These are phyloP conservation scores for Trametopsis cervina DNA, from an alignment of 768 basidiomycete genomes.

Conservation along the genomic window DNA sequence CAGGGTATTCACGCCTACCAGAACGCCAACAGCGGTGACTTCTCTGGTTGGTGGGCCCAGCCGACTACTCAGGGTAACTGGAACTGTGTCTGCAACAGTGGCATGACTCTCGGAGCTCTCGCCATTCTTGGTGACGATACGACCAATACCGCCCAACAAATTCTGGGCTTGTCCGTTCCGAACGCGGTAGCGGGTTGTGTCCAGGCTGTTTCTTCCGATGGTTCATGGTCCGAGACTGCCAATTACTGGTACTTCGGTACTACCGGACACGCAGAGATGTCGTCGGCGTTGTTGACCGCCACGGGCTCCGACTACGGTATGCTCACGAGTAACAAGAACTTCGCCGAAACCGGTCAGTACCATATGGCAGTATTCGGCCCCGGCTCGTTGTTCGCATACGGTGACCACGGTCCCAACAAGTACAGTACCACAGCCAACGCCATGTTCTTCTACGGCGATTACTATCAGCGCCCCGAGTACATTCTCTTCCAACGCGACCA, in stretches of 20 bases:
- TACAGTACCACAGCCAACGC: slow-evolving; percentile 89
- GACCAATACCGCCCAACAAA: slow-evolving; percentile 57
- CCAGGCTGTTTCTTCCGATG: slow-evolving; percentile 54
- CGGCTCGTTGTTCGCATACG: slow-evolving; percentile 80
- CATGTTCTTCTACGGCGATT: slow-evolving; percentile 69
- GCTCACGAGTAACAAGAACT: slow-evolving; percentile 62
- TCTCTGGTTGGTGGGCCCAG: slow-evolving; percentile 73
- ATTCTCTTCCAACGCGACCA: slow-evolving; percentile 86
- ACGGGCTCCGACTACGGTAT: slow-evolving; percentile 81
- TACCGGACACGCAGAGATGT: slow-evolving; percentile 86
- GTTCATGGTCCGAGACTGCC: slow-evolving; percentile 89
- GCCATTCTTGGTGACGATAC: slow-evolving; percentile 84
- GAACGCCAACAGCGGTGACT: slow-evolving; percentile 17
- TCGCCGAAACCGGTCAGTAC: slow-evolving; percentile 67
- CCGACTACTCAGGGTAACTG: slow-evolving; percentile 78
- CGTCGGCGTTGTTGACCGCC: slow-evolving; percentile 73
- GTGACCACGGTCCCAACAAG: slow-evolving; percentile 91
- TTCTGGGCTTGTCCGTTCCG: slow-evolving; percentile 61
- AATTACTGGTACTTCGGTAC: slow-evolving; percentile 97
- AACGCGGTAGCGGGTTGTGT: slow-evolving; percentile 80
- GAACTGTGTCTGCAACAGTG: slow-evolving; percentile 96
- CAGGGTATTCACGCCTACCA: slow-evolving; percentile 38
- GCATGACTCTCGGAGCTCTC: slow-evolving; percentile 82
- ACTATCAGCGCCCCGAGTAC: slow-evolving; percentile 67
- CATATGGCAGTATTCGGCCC: slow-evolving; percentile 87